Base-by-base conservation (phyloP, 2,329 filamentous ascomycete species). In the Monilinia vaccinii-corymbosi region DNA sequence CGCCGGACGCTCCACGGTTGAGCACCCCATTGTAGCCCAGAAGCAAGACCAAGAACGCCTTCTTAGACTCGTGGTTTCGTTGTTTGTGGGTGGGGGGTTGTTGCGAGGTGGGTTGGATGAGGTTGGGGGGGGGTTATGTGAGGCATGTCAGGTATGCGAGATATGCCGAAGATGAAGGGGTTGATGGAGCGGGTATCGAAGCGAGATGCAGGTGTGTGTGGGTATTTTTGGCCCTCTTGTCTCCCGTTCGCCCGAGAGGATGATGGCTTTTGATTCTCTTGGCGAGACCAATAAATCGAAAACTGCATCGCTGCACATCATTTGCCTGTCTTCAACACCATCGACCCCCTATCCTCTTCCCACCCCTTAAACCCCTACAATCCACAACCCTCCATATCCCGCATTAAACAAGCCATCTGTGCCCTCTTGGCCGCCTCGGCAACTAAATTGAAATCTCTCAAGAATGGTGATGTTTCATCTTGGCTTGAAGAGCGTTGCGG, bases 401-500 rank as follows among this genome's bases (percentile, higher is more conserved):
- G 82, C 79, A 92, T 88, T 72, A 97, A 78, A 69, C 91, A 85
- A 46, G 90, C 90, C 79, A 97, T 89, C 75, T 97, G 91, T 11
- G 93, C 93, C 46, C 92, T 81, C 75, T 96, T 96, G 47, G 91
- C 93, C 2, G 93, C 93, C 77, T 97, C 93, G 40, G 92, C 92
- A 46, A 97, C 82, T 34, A 97, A 82, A 61, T 83, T 93, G 70
- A 93, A 89, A 73, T 96, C 87, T 68, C 86, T 84, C 62, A 96
- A 80, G 71, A 91, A 91, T 4, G 79, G 79, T 11, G 79, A 77
- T 6, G 76, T 78, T 69, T 82, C 84, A 61, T 80, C 76, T 25
- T 75, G 73, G 16, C 80, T 31, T 50, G 49, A 28, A 1, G 38
- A 47, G 10, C 49, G 36, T 52, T 62, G 62, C 10, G 58, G 62